Base-by-base conservation (phyloP, 2,329 filamentous ascomycete genomes). In the Hymenoscyphus occultus region DNA sequence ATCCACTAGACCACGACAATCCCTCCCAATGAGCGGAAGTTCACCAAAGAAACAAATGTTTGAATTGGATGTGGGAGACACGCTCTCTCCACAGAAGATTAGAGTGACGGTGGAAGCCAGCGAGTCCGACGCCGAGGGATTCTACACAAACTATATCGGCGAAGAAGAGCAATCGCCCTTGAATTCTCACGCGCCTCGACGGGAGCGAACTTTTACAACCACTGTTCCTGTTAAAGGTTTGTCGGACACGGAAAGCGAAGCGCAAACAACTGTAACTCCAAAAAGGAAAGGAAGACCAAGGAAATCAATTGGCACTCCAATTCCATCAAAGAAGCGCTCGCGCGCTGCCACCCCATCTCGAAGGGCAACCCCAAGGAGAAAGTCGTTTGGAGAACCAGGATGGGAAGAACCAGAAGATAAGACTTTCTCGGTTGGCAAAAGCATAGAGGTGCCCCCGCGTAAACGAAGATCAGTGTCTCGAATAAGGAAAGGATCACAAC, bases 221-320 rank as follows among this genome's bases (percentile, higher is more conserved):
- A 75, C 67, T 10, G 67, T 76, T 39, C 74, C 74, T 3, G 63
- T 76, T 14, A 75, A 74, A 56, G 74, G 74, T 3, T 69, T 75
- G 13, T 74, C 73, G 5, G 74, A 76, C 48, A 71, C 72, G 1
- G 74, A 57, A 16, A 67, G 69, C 56, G 70, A 74, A 54, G 61
- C 62, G 14, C 63, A 70, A 28, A 48, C 63, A 35, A 54, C 64
- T 22, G 61, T 74, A 22, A 73, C 74, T 35, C 78, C 79, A 0
- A 78, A 80, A 1, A 77, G 77, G 67, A 76, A 74, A 71, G 79
- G 79, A 22, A 75, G 79, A 56, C 78, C 79, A 40, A 76, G 77
- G 57, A 82, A 81, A 68, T 78, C 79, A 32, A 74, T 75, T 59
- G 70, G 72, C 48, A 76, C 76, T 68, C 74, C 76, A 39, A 77